Evolutionary conservation across 345 rosid genomes (phyloP), one percentile per base, ranked within the genome.

Genomic region (Arabis alpina): DNA sequence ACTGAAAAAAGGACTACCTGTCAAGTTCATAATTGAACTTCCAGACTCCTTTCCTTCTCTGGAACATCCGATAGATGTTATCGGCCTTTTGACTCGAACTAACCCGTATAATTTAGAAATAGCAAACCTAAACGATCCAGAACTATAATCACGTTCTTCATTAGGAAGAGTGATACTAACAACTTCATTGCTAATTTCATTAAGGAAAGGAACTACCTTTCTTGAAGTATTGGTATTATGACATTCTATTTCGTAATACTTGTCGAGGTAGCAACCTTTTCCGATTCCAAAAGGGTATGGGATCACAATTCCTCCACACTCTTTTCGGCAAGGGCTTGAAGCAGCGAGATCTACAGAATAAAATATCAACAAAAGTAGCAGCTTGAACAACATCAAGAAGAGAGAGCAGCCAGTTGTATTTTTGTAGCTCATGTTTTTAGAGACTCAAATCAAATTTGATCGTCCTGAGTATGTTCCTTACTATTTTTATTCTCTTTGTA

Each of bases 221-320:
- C 37, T 43, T 41, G 68, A 49, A 49, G 23, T 42, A 52, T 30
- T 30, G 19, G 51, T 52, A 2, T 45, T 34, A 42, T 53, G 67
- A 10, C 81, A 82, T n/a, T 68, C 68, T 11, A 70, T 14, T 10
- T 34, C 64, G 44, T 67, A 79, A 11, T 4, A 16, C 11, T 19
- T 10, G 4, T 64, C 27, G 1, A 34, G 45, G 63, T 63, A 76
- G 47, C 87, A 81, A n/a, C 5, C 72, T 0, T 52, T 43, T 0
- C 52, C 37, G 2, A 58, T 56, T 13, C 89, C 85, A 13, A 85
- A 85, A 15, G 87, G 85, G 44, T 51, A 80, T 4, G 77, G 80
- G 54, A 85, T 71, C 52, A 2, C 9, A 8, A 82, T 40, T 12
- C 64, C 58, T 40, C 88, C 84, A 24, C 83, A 84, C 0, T 14